A percentile compares a stretch with the other conserved stretches of the same genome.
phyloP scores from a whole-genome alignment of 2,329 filamentous ascomycete genomes.

The Fusarium sp. region DNA sequence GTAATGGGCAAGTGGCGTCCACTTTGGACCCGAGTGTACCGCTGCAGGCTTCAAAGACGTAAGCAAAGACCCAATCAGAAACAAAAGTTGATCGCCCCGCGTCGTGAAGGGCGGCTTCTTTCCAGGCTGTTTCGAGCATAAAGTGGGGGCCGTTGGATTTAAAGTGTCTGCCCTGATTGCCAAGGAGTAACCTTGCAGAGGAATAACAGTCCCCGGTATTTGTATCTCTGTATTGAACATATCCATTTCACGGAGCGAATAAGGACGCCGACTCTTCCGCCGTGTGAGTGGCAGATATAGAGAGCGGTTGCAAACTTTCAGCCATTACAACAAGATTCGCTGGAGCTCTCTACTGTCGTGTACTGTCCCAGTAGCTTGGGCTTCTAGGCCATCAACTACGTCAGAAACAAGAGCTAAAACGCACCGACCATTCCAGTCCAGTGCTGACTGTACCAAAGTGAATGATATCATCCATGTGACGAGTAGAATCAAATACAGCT shows the following conservation, averaged over 20 bases:
- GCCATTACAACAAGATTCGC: constrained; percentile 4
- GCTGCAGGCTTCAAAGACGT: constrained; percentile 10
- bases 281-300: not conserved
- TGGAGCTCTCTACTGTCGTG: not conserved
- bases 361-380: constrained; percentile 1
- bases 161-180: constrained; percentile 23
- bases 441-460: constrained; percentile 17
- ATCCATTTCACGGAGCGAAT: not conserved
- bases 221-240: not conserved
- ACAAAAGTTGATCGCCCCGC: constrained; percentile 23
- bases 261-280: not conserved
- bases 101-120: constrained; percentile 12
- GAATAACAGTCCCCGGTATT: not conserved
- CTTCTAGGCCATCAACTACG: constrained; percentile 7
- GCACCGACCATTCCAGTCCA: constrained; percentile 18
- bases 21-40: not conserved
- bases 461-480: constrained; percentile 26
- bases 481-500: not conserved
- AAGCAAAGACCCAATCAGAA: constrained; percentile 26
- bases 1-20: constrained; percentile 23
- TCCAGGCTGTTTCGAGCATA: constrained; percentile 7
- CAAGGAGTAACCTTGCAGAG: constrained; percentile 19
- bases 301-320: not conserved
- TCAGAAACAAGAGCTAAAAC: constrained; percentile 23
- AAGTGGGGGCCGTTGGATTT: constrained; percentile 24